Evolutionary conservation across 495 filamentous ascomycete species (phyloP).

Genomic region (Penicillium cosmopolitanum): DNA sequence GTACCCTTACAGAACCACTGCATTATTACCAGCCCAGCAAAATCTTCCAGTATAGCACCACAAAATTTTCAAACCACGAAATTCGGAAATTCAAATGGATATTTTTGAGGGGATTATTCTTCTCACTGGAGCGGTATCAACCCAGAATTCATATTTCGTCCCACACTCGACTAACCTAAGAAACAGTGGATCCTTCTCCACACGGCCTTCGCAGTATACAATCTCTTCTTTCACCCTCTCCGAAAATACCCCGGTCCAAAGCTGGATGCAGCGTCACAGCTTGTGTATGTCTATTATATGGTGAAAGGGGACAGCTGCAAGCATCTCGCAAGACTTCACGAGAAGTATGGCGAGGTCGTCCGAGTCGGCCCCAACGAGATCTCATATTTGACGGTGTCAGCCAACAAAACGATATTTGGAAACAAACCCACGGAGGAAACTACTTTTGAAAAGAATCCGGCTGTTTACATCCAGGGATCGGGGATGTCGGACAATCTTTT

Average conservation of each 20-base stretch:
- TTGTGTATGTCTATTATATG: conserved; percentile 17
- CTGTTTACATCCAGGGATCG: conserved; percentile 7
- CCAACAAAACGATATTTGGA: conserved; percentile 25
- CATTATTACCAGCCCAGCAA: no score
- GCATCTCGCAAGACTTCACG: conserved; percentile 20
- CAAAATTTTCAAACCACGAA: no score
- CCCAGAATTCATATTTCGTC: neutral
- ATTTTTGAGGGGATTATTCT: neutral
- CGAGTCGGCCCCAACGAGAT: conserved; percentile 27
- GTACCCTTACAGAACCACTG: neutral
- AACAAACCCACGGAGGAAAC: conserved; percentile 3
- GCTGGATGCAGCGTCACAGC: conserved; percentile 24
- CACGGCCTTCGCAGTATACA: conserved; percentile 24
- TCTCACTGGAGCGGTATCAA: neutral
- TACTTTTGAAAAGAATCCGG: conserved; percentile 5
- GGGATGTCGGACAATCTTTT: conserved; percentile 4
- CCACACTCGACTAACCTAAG: neutral
- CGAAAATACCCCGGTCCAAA: conserved; percentile 33
- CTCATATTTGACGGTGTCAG: conserved; percentile 26
- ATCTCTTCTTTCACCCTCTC: conserved; percentile 38
- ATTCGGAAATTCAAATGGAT: neutral
- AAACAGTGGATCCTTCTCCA: neutral
- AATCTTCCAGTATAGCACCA: no score
- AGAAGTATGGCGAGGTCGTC: conserved; percentile 33
- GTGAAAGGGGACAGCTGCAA: conserved; percentile 13